These are phyloP conservation scores for Suillus clintonianus DNA, from an alignment of 768 basidiomycete genomes.

Conservation along the genomic window DNA sequence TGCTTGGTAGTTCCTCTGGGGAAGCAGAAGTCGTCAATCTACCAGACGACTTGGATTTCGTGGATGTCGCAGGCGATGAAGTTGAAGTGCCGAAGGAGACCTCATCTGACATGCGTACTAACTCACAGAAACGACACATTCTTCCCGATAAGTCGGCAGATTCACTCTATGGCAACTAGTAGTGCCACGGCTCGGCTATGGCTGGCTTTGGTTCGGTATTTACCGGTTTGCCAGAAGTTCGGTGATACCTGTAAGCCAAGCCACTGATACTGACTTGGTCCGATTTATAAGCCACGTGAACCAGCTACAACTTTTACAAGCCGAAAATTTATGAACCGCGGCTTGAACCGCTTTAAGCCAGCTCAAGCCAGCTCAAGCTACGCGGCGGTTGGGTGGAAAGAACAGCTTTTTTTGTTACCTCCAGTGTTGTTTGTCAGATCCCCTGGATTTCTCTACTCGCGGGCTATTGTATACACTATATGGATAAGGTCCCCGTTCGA, in stretches of 20 bases:
- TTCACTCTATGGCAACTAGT: neutral
- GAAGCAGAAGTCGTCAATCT: too few relatives aligned
- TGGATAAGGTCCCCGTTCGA: neutral
- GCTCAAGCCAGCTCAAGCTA: neutral
- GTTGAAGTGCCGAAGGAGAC: too few relatives aligned
- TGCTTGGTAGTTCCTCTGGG: too few relatives aligned
- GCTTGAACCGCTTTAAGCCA: neutral
- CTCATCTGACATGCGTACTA: too few relatives aligned
- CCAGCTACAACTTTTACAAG: neutral
- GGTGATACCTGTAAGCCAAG: neutral
- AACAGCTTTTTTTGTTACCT: neutral
- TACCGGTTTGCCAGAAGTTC: neutral
- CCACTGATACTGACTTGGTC: neutral
- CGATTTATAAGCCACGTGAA: neutral
- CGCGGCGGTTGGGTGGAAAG: too few relatives aligned
- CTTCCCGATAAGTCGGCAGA: too few relatives aligned
- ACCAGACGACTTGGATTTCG: too few relatives aligned
- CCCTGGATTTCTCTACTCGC: neutral
- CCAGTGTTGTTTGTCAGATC: neutral
- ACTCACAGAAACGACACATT: too few relatives aligned
- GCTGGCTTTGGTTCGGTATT: neutral
- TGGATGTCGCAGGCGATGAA: too few relatives aligned
- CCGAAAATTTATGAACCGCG: neutral
- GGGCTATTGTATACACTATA: neutral
- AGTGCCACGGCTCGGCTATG: neutral